phyloP scores from a whole-genome alignment of 2,329 filamentous ascomycete species.

The Penicillium griseofulvum region DNA sequence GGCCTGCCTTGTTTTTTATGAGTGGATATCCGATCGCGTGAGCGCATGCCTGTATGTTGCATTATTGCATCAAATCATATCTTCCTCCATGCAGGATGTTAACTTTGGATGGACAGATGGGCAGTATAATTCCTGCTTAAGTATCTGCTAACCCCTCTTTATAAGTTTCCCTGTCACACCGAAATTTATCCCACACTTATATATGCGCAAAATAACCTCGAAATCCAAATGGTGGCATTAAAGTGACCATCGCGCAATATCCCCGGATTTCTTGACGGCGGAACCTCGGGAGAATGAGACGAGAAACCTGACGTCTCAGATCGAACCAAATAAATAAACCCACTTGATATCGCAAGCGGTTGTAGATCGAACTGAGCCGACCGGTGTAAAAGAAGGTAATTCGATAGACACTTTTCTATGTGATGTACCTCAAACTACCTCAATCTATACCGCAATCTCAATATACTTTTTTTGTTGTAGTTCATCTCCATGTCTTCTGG shows the following conservation, averaged over 20 bases:
- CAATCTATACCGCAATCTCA: neutral
- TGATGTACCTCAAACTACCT: neutral
- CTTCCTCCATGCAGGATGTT: neutral
- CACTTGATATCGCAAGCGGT: too few species aligned
- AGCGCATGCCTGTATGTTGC: slow-evolving; percentile 49
- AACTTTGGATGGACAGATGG: slow-evolving; percentile 45
- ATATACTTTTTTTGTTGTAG: neutral
- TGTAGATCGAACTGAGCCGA: too few species aligned
- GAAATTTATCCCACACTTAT: neutral
- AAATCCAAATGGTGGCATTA: neutral
- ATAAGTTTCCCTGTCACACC: too few species aligned
- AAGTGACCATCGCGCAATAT: neutral
- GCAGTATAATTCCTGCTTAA: too few species aligned
- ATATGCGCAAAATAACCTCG: neutral
- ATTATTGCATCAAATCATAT: slow-evolving; percentile 35
- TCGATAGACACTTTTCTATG: too few species aligned
- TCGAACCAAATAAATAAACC: too few species aligned
- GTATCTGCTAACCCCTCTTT: too few species aligned
- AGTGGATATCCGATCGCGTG: slow-evolving; percentile 61
- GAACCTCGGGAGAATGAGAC: too few species aligned
- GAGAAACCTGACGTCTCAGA: too few species aligned
- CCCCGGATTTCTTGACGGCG: neutral
- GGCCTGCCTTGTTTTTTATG: slow-evolving; percentile 48
- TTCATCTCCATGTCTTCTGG: neutral
- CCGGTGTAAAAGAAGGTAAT: neutral